Conservation (phyloP, 2,329 filamentous ascomycete genomes). For the Malbranchea zuffiana region DNA sequence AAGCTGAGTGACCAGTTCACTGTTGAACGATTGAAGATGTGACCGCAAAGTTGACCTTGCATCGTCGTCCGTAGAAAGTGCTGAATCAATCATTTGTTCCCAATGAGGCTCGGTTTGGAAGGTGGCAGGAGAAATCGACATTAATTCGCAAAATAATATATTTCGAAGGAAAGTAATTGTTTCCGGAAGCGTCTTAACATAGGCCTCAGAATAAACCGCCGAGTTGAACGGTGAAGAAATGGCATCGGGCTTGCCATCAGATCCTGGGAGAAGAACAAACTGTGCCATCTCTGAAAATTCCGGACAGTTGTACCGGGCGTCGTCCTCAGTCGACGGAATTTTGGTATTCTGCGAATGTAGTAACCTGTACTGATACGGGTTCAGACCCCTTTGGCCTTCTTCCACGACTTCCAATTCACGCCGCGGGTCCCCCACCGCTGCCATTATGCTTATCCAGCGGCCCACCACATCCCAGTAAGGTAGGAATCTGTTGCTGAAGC, state of each 20-base stretch:
- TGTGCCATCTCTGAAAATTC: conserved; percentile 26
- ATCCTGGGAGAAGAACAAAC: conserved; percentile 15
- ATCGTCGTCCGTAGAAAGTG: conserved; percentile 58
- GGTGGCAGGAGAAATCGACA: conserved; percentile 32
- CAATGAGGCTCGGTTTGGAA: conserved; percentile 64
- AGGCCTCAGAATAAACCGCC: conserved; percentile 22
- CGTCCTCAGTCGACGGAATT: conserved; percentile 30
- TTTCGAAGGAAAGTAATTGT: conserved; percentile 59
- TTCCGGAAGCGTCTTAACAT: conserved; percentile 50
- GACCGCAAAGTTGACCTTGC: conserved; percentile 46
- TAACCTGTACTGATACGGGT: conserved; percentile 62
- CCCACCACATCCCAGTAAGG: conserved; percentile 67
- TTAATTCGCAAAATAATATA: conserved; percentile 49
- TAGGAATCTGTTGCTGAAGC: conserved; percentile 83
- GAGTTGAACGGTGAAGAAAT: conserved; percentile 20
- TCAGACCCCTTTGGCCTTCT: conserved; percentile 78
- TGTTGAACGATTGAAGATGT: conserved; percentile 25
- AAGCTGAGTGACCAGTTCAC: conserved; percentile 32
- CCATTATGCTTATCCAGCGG: conserved; percentile 81
- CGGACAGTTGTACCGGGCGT: conserved; percentile 32
- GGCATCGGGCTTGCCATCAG: conserved; percentile 23
- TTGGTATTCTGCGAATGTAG: conserved; percentile 43
- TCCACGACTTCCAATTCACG: conserved; percentile 77
- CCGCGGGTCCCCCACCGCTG: conserved; percentile 53
- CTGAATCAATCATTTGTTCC: conserved; percentile 66